Percentiles rank a stretch among this genome's conserved stretches.
Conservation (phyloP, 2,329 filamentous ascomycete genomes). For the Xylariomycetidae sp. region DNA sequence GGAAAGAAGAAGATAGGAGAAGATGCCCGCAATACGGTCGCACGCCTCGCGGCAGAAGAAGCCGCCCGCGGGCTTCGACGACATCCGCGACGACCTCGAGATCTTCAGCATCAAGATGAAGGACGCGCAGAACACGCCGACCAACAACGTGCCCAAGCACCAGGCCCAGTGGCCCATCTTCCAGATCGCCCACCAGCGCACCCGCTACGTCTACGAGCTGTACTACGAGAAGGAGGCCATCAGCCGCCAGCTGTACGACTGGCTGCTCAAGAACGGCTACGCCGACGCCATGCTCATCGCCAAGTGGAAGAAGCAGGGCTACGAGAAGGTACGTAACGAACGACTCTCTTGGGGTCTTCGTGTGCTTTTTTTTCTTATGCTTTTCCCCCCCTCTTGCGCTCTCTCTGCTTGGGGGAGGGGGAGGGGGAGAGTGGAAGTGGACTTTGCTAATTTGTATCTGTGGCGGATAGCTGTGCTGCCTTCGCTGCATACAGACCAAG, state of each 20-base stretch:
- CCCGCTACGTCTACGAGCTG: slow-evolving; percentile 90
- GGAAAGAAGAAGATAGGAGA: slow-evolving; percentile 1
- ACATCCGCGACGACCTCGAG: slow-evolving; percentile 82
- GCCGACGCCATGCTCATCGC: slow-evolving; percentile 93
- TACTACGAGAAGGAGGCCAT: slow-evolving; percentile 99
- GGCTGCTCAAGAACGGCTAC: slow-evolving; percentile 93
- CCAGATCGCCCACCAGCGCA: slow-evolving; percentile 91
- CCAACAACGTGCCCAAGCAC: slow-evolving; percentile 73
- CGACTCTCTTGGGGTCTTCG: too few species aligned
- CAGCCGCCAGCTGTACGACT: slow-evolving; percentile 87
- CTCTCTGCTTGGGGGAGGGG: not conserved
- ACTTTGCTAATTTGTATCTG: slow-evolving; percentile 21
- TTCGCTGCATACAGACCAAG: slow-evolving; percentile 97
- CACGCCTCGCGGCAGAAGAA: slow-evolving; percentile 74
- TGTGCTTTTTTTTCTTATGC: not conserved
- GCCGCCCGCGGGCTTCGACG: slow-evolving; percentile 79
- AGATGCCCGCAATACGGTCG: slow-evolving; percentile 66
- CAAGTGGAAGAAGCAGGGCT: slow-evolving; percentile 99
- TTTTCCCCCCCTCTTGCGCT: not conserved
- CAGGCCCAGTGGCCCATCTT: slow-evolving; percentile 97
- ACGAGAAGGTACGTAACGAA: slow-evolving; percentile 88
- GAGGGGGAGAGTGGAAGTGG: not conserved
- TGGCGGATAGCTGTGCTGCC: slow-evolving; percentile 89
- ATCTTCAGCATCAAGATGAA: slow-evolving; percentile 91
- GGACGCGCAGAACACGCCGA: slow-evolving; percentile 87